Evolutionary conservation across 208 protist genomes (phyloP).

Genomic region (Wallacemonas sp.): DNA sequence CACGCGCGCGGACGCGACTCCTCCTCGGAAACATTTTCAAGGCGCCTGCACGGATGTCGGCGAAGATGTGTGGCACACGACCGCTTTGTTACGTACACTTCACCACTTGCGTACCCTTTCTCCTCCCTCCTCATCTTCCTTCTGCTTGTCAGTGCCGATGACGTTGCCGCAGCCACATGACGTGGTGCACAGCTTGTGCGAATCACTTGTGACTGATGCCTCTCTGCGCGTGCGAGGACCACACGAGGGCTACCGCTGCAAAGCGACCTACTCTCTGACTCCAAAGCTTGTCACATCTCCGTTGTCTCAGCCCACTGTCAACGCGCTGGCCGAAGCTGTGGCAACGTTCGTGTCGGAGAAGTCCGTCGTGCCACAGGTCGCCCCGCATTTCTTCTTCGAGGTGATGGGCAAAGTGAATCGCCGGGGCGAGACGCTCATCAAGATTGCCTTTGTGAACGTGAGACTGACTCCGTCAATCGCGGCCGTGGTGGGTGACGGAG

Average conservation of each 20-base stretch:
- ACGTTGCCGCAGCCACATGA: too few relatives aligned
- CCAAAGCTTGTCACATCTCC: conserved; percentile 26
- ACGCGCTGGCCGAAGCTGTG: conserved; percentile 22
- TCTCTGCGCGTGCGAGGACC: conserved; percentile 29
- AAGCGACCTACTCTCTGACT: conserved; percentile 46
- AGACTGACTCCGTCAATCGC: not conserved
- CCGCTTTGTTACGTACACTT: too few relatives aligned
- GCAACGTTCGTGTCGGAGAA: conserved; percentile 14
- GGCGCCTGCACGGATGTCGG: too few relatives aligned
- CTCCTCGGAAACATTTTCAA: too few relatives aligned
- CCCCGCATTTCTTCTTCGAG: conserved; percentile 42
- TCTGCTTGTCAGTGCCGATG: too few relatives aligned
- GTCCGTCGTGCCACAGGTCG: conserved; percentile 3
- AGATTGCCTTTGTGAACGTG: conserved; percentile 40
- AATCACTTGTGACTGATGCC: conserved; percentile 5
- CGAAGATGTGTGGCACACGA: too few relatives aligned
- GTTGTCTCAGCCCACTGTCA: conserved; percentile 25
- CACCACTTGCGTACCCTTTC: too few relatives aligned
- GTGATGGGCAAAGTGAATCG: conserved; percentile 44
- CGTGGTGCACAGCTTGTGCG: conserved; percentile 18
- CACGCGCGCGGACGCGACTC: too few relatives aligned
- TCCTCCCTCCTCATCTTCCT: too few relatives aligned
- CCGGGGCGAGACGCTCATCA: conserved; percentile 25
- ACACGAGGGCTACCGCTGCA: conserved; percentile 32
- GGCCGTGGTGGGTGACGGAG: not conserved